These are phyloP conservation scores for Lyophyllum decastes DNA, from an alignment of 768 basidiomycete species.

Conservation along the genomic window DNA sequence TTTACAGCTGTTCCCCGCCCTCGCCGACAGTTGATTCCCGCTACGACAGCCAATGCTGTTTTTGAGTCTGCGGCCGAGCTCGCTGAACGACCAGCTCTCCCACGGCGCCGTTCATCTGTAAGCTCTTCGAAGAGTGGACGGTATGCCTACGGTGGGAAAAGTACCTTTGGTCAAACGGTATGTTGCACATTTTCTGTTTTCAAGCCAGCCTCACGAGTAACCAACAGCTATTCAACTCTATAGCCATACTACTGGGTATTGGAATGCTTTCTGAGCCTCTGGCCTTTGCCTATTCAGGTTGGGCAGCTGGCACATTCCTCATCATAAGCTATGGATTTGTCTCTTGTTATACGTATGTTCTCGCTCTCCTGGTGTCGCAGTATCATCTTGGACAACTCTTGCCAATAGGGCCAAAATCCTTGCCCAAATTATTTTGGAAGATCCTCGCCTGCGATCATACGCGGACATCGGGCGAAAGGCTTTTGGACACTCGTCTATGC, in stretches of 20 bases:
- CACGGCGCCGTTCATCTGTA: constrained; percentile 31
- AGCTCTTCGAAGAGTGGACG: constrained; percentile 29
- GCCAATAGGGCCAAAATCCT: constrained; percentile 78
- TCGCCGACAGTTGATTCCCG: constrained; percentile 10
- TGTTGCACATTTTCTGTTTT: constrained; percentile 18
- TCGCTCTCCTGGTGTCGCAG: neutral
- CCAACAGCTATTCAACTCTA: constrained; percentile 81
- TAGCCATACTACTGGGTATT: constrained; percentile 83
- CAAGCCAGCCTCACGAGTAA: constrained; percentile 5
- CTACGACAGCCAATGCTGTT: neutral
- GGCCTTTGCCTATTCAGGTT: constrained; percentile 91
- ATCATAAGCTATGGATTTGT: constrained; percentile 77
- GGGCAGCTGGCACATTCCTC: constrained; percentile 75
- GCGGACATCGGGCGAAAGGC: constrained; percentile 89
- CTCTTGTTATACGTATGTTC: constrained; percentile 85
- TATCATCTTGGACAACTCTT: neutral
- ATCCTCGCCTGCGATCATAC: constrained; percentile 76
- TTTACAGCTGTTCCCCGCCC: constrained; percentile 20
- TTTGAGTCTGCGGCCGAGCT: neutral
- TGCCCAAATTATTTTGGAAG: constrained; percentile 70
- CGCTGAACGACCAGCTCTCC: neutral
- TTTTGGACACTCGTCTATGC: constrained; percentile 73
- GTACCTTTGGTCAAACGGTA: constrained; percentile 76
- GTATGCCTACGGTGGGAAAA: constrained; percentile 50
- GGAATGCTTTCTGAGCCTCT: constrained; percentile 89